These are phyloP conservation scores for Chamaecyparis obtusa DNA, from an alignment of 75 land plant genomes.

Conservation along the genomic window DNA sequence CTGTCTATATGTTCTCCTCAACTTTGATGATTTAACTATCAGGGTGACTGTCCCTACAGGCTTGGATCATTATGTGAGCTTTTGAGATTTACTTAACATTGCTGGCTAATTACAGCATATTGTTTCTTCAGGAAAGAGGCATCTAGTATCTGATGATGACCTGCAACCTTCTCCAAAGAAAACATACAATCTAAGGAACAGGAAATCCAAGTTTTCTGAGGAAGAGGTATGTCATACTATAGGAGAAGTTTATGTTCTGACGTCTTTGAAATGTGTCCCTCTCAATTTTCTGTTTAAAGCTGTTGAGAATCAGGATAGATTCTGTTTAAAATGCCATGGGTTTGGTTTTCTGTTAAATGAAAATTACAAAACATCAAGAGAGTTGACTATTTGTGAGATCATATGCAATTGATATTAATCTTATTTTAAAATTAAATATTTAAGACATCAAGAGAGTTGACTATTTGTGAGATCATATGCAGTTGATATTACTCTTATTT, in stretches of 20 bases:
- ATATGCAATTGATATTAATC: neutral
- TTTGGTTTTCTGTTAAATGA: neutral
- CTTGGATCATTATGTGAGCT: neutral
- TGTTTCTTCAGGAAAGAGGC: neutral
- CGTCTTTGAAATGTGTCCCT: neutral
- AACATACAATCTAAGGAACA: neutral
- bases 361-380: neutral
- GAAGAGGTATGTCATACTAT: neutral
- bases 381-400: neutral
- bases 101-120: neutral
- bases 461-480: neutral
- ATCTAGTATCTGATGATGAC: neutral
- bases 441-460: neutral
- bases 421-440: neutral
- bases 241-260: neutral
- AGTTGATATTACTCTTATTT: neutral
- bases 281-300: neutral
- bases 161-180: slow-evolving; percentile 2
- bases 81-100: neutral
- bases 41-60: neutral
- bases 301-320: neutral
- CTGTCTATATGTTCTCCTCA: neutral
- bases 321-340: neutral
- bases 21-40: neutral
- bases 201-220: neutral